Conservation (phyloP, 2,329 filamentous ascomycete genomes). For the Venturia aucupariae region DNA sequence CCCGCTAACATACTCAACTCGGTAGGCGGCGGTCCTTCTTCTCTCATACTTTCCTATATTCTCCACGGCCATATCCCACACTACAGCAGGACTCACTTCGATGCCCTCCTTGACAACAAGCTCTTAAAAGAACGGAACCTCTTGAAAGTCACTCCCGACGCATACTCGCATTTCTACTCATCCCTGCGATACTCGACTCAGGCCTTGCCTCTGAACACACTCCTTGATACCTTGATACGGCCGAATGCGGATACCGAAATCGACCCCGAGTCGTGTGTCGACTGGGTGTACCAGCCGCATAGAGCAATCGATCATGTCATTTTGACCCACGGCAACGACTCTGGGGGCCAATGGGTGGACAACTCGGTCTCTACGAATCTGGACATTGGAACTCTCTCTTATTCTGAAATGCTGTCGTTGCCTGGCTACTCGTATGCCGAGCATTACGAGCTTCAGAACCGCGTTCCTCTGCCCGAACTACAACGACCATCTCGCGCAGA, state of each 20-base stretch:
- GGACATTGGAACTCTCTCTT: conserved; percentile 51
- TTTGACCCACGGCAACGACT: conserved; percentile 40
- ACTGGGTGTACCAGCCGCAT: conserved; percentile 44
- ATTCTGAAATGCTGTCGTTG: conserved; percentile 52
- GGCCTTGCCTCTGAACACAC: conserved; percentile 49
- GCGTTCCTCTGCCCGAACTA: conserved; percentile 39
- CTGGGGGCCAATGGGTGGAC: conserved; percentile 53
- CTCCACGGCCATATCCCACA: conserved; percentile 52
- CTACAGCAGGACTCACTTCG: conserved; percentile 48
- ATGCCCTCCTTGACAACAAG: conserved; percentile 47
- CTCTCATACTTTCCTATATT: conserved; percentile 53
- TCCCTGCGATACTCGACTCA: conserved; percentile 53
- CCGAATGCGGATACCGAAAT: conserved; percentile 51
- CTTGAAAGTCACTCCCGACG: conserved; percentile 38
- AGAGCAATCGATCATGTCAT: conserved; percentile 45
- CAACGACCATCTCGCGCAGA: conserved; percentile 46
- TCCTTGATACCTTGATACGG: conserved; percentile 50
- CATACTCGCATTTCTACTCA: conserved; percentile 51
- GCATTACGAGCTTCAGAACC: conserved; percentile 37
- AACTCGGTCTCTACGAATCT: conserved; percentile 43
- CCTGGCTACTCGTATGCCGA: conserved; percentile 50
- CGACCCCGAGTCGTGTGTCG: conserved; percentile 41
- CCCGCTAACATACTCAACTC: neutral
- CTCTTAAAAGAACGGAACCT: conserved; percentile 39
- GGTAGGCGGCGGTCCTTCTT: conserved; percentile 51